Percentiles rank a stretch among this genome's conserved stretches.
Conservation (phyloP, 1,284 basidiomycete species). For the Pisolithus thermaeus region DNA sequence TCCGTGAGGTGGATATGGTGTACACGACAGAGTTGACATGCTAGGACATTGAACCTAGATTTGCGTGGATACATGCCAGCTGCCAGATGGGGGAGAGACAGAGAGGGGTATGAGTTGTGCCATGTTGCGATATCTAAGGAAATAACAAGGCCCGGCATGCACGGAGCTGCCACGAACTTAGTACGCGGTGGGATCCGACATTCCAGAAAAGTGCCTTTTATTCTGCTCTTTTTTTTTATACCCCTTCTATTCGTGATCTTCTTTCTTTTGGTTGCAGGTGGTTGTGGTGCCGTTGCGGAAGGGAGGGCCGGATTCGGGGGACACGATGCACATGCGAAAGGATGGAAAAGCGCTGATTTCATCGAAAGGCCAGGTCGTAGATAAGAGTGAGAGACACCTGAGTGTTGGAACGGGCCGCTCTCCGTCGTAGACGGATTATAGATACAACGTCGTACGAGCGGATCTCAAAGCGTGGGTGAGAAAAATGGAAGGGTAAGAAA, state of each 20-base stretch:
- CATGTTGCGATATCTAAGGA: conserved; percentile 10
- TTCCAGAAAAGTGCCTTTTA: neutral
- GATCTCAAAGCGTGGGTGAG: neutral
- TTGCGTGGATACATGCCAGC: neutral
- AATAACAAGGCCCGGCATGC: conserved; percentile 11
- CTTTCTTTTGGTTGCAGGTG: neutral
- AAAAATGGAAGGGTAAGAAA: neutral
- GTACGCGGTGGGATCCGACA: conserved; percentile 1
- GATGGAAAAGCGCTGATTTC: neutral
- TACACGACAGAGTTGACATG: neutral
- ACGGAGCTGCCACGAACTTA: conserved; percentile 7
- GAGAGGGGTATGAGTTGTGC: neutral
- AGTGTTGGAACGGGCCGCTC: neutral
- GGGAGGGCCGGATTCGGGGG: neutral
- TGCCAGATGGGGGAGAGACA: neutral
- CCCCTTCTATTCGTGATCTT: neutral
- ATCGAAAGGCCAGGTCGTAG: neutral
- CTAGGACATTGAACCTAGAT: neutral
- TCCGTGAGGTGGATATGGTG: neutral
- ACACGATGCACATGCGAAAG: neutral
- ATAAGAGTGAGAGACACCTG: neutral
- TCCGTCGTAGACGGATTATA: too few species aligned
- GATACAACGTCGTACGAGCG: neutral
- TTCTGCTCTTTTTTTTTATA: neutral
- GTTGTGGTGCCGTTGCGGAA: neutral